phyloP scores from a whole-genome alignment of 1,284 basidiomycete genomes.

The Coniophora puteana region DNA sequence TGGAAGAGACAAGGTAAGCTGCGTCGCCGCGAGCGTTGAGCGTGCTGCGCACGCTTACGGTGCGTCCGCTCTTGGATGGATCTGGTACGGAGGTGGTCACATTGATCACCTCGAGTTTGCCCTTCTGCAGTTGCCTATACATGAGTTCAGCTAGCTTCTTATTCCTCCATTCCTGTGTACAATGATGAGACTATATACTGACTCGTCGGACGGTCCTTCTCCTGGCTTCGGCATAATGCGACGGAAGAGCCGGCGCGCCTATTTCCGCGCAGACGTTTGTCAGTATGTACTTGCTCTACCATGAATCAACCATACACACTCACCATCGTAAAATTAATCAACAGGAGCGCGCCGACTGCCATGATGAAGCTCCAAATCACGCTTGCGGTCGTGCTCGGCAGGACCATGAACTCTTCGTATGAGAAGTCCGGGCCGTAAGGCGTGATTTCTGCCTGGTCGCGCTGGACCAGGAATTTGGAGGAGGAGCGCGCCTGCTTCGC shows the following conservation, averaged over 20 bases:
- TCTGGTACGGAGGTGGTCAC: slow-evolving; percentile 44
- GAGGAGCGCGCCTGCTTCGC: background rate
- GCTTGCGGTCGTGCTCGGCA: slow-evolving; percentile 30
- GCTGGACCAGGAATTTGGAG: background rate
- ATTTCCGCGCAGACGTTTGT: background rate
- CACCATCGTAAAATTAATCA: too few relatives aligned
- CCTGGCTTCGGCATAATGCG: slow-evolving; percentile 43
- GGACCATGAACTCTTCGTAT: slow-evolving; percentile 64
- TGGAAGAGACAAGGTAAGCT: slow-evolving; percentile 63
- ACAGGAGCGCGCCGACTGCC: too few relatives aligned
- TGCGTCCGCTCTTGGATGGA: slow-evolving; percentile 30
- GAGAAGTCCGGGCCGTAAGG: slow-evolving; percentile 59
- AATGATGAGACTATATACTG: slow-evolving; percentile 12
- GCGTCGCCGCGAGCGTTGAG: slow-evolving; percentile 65
- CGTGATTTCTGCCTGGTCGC: slow-evolving; percentile 1
- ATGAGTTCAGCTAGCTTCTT: slow-evolving; percentile 4
- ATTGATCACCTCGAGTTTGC: slow-evolving; percentile 55
- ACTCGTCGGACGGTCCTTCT: slow-evolving; percentile 57
- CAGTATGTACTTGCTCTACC: background rate
- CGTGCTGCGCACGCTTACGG: slow-evolving; percentile 52
- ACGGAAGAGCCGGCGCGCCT: slow-evolving; percentile 46
- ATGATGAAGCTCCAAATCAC: background rate
- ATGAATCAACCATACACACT: too few relatives aligned
- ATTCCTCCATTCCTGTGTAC: background rate
- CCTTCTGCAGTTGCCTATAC: slow-evolving; percentile 51